Base-by-base conservation (phyloP, 371 early-diverging fungal genomes). In the Saksenaea oblongispora region DNA sequence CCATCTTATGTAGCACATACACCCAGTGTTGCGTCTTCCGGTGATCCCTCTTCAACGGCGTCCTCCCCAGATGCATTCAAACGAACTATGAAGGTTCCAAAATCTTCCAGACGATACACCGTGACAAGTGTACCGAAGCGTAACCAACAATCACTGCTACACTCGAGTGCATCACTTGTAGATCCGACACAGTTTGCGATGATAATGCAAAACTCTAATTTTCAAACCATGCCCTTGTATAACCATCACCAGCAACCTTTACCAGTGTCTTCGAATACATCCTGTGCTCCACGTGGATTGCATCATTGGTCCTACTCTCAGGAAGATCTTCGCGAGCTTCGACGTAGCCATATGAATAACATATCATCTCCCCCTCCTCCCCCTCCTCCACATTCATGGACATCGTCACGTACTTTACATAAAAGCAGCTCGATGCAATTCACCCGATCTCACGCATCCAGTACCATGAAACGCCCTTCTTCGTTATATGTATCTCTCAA, bases 11-110 rank as follows among this genome's bases (percentile, higher is more conserved):
- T 47, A 47, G 41, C 34, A 11, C 22, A 17, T 22, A 47, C 51
- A 22, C 24, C 51, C 17, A 47, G 51, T 47, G 51, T 47, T 22
- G 11, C 51, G 10, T 47, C 51, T 4, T 47, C 51, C 22, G 11
- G 34, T 31, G 63, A 69, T 62, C 54, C 62, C 3, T 71, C 71
- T 4, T 71, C 71, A 11, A 58, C 71, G 0, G 66, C 71, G 3
- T 67, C 71, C 5, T 71, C 71, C 1, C 71, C 71, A 1, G 60
- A 47, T 63, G 1, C 31, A 59, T n/a, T 28, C 67, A 15, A 61
- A 53, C 63, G 60, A 42, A n/a, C 55, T 35, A 35, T 64, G 10
- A 65, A 65, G 54, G 37, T 14, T 18, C 63, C 63, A 26, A 59
- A 47, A 22, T 17, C 51, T 4, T 22, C 31, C 31, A 31, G 51